A percentile compares a stretch with the other conserved stretches of the same genome.
Evolutionary conservation across 148 eudicot species (phyloP).

Genomic region (Rheum nobile): DNA sequence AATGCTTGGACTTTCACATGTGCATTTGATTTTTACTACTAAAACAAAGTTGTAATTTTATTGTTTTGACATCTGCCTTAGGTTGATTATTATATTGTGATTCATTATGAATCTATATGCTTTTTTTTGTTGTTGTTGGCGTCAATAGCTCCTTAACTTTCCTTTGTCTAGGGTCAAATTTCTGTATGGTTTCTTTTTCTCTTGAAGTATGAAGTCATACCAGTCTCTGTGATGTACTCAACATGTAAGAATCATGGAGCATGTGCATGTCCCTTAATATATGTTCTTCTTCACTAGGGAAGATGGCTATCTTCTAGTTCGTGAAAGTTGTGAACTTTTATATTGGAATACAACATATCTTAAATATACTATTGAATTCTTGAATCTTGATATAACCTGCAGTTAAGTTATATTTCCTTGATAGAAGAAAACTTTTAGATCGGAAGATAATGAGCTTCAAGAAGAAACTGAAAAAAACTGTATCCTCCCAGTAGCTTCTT

Average conservation of each 20-base stretch:
- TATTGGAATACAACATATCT: background rate
- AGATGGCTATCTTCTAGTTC: background rate
- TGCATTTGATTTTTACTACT: background rate
- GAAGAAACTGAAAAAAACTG: background rate
- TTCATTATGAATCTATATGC: background rate
- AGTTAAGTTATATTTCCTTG: background rate
- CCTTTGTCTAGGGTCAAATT: background rate
- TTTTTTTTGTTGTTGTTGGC: background rate
- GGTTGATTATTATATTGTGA: background rate
- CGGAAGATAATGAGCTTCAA: background rate
- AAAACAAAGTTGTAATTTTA: background rate
- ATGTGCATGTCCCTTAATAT: background rate
- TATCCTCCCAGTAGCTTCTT: background rate
- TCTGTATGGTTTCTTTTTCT: background rate
- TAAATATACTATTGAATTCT: background rate
- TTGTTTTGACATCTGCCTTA: background rate
- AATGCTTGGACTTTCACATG: background rate
- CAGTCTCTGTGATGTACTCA: background rate
- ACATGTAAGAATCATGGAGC: background rate
- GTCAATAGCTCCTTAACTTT: background rate
- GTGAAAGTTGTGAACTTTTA: background rate
- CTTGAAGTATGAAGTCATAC: background rate
- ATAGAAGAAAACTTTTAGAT: background rate
- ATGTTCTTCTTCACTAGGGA: background rate
- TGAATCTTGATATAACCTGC: background rate